Evolutionary conservation across 371 early-diverging fungal genomes (phyloP).

Genomic region (Parasitella parasitica): DNA sequence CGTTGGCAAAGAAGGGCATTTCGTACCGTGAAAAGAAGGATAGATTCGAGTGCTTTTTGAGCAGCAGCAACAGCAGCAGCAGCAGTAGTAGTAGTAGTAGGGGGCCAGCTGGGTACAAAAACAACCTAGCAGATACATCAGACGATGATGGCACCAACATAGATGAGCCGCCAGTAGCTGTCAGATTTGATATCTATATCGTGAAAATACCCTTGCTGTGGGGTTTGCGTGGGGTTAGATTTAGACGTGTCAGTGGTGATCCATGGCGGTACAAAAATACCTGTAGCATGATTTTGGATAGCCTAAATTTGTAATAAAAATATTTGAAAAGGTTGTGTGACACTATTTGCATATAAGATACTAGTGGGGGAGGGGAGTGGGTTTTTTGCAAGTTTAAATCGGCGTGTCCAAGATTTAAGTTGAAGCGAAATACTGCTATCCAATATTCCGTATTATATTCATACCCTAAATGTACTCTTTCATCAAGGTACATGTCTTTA

Average conservation of each 20-base stretch:
- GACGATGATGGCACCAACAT: background rate
- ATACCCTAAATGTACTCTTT: too few relatives aligned
- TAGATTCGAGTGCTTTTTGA: slow-evolving; percentile 53
- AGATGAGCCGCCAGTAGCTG: slow-evolving; percentile 21
- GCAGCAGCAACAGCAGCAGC: background rate
- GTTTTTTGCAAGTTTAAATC: too few relatives aligned
- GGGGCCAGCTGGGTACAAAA: too few relatives aligned
- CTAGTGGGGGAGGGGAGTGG: too few relatives aligned
- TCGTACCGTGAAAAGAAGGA: slow-evolving; percentile 57
- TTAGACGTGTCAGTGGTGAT: slow-evolving; percentile 69
- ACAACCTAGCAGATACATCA: too few relatives aligned
- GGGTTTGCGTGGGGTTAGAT: slow-evolving; percentile 70
- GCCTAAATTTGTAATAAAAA: slow-evolving; percentile 52
- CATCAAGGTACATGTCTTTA: too few relatives aligned
- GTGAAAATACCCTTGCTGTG: slow-evolving; percentile 66
- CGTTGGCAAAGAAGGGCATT: slow-evolving; percentile 44
- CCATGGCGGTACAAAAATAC: slow-evolving; percentile 68
- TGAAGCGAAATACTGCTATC: too few relatives aligned
- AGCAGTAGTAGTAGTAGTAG: too few relatives aligned
- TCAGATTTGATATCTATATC: slow-evolving; percentile 63
- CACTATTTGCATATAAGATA: too few relatives aligned
- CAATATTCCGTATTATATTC: too few relatives aligned
- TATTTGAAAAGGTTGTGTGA: too few relatives aligned
- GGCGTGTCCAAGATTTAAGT: too few relatives aligned
- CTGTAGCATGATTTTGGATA: slow-evolving; percentile 58